A percentile compares a stretch with the other conserved stretches of the same genome.
Conservation (phyloP, 2,329 filamentous ascomycete species). For the Cryphonectria parasitica region DNA sequence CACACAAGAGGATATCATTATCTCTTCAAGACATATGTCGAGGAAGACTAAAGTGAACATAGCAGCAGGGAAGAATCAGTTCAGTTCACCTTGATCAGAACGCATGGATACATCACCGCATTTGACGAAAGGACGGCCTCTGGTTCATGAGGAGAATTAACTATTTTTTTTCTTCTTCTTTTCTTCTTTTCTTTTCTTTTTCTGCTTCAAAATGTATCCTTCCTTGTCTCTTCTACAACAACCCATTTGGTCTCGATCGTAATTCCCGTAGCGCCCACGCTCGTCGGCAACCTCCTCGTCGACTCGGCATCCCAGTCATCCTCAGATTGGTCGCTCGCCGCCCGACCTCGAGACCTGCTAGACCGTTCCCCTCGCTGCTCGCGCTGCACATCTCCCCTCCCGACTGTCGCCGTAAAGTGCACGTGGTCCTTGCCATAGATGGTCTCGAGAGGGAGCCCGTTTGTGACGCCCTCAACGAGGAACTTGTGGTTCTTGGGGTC, state of each 20-base stretch:
- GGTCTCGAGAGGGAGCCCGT: constrained; percentile 25
- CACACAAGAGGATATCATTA: too few relatives aligned
- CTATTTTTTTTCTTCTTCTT: neutral
- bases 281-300: constrained; percentile 19
- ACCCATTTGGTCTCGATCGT: constrained; percentile 28
- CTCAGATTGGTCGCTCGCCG: constrained; percentile 12
- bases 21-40: neutral
- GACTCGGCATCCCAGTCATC: constrained; percentile 23
- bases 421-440: constrained; percentile 25
- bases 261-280: constrained; percentile 19
- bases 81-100: neutral
- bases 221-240: constrained; percentile 20
- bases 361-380: neutral
- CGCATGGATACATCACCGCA: neutral
- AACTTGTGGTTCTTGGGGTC: constrained; percentile 8
- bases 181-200: neutral
- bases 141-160: neutral
- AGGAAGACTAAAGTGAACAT: neutral
- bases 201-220: neutral
- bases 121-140: neutral
- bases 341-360: neutral
- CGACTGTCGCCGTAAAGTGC: constrained; percentile 22
- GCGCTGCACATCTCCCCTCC: constrained; percentile 5
- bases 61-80: neutral
- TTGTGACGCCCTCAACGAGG: constrained; percentile 23